Percentiles rank a stretch among this genome's conserved stretches.
Evolutionary conservation across 768 basidiomycete genomes (phyloP).

Genomic region (Rhodocollybia butyracea): DNA sequence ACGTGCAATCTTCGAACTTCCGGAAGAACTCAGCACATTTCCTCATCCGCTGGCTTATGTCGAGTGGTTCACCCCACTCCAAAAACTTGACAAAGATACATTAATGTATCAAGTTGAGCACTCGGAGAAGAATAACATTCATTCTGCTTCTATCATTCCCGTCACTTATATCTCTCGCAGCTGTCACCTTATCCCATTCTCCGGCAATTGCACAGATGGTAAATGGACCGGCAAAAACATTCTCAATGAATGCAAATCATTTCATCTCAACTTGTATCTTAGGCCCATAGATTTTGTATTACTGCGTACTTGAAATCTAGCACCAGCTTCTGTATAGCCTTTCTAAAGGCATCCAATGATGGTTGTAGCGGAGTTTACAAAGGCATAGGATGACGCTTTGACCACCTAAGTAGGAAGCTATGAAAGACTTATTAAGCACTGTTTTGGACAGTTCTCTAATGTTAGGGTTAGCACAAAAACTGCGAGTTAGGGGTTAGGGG

Average conservation of each 20-base stretch:
- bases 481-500: too few relatives aligned
- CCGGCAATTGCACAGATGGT: neutral
- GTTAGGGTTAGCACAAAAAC: too few relatives aligned
- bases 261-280: neutral
- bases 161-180: neutral
- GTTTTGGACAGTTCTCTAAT: too few relatives aligned
- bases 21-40: neutral
- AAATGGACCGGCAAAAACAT: neutral
- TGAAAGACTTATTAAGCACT: too few relatives aligned
- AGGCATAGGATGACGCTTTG: too few relatives aligned
- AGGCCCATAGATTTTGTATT: neutral
- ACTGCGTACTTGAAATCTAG: too few relatives aligned
- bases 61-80: slow-evolving; percentile 20
- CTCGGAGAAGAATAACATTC: neutral
- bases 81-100: neutral
- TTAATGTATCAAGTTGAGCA: neutral
- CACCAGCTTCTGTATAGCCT: too few relatives aligned
- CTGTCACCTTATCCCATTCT: neutral
- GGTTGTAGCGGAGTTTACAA: too few relatives aligned
- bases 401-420: too few relatives aligned
- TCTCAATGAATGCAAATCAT: neutral
- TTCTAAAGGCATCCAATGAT: too few relatives aligned
- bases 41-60: slow-evolving; percentile 20
- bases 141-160: neutral
- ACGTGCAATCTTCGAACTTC: slow-evolving; percentile 13